phyloP scores from a whole-genome alignment of 805 yeast species.

The Kazachstania taianensis region DNA sequence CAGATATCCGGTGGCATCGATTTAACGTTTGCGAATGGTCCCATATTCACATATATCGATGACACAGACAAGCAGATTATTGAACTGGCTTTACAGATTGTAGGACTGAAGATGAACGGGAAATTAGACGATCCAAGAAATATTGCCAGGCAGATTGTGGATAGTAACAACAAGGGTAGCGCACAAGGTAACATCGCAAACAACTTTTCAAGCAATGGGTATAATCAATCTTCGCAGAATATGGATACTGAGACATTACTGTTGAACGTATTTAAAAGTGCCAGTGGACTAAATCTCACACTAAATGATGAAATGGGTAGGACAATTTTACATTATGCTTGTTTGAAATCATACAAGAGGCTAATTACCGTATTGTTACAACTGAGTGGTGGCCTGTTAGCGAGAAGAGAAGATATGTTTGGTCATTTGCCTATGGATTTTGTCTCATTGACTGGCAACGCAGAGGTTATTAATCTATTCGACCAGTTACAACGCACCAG shows the following conservation, averaged over 20 bases:
- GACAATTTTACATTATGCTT: constrained; percentile 77
- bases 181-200: not conserved
- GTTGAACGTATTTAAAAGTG: constrained; percentile 47
- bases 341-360: constrained; percentile 59
- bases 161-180: constrained; percentile 9
- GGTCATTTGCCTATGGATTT: constrained; percentile 84
- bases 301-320: constrained; percentile 81
- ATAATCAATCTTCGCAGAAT: not conserved
- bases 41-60: constrained; percentile 80
- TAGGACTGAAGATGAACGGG: constrained; percentile 95
- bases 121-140: constrained; percentile 88
- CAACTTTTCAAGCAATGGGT: not conserved
- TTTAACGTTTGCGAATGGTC: constrained; percentile 19
- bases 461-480: constrained; percentile 52
- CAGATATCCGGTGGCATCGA: constrained; percentile 8
- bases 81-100: constrained; percentile 91
- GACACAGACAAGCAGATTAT: constrained; percentile 92
- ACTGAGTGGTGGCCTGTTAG: constrained; percentile 47
- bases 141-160: constrained; percentile 84
- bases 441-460: constrained; percentile 68
- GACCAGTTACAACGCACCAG: constrained; percentile 37
- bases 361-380: constrained; percentile 52
- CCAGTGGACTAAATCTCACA: constrained; percentile 71
- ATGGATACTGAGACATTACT: constrained; percentile 31
- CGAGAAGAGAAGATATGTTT: constrained; percentile 64